A percentile compares a stretch with the other conserved stretches of the same genome.
Evolutionary conservation across 768 basidiomycete genomes (phyloP).

Genomic region (Dendrothele bispora): DNA sequence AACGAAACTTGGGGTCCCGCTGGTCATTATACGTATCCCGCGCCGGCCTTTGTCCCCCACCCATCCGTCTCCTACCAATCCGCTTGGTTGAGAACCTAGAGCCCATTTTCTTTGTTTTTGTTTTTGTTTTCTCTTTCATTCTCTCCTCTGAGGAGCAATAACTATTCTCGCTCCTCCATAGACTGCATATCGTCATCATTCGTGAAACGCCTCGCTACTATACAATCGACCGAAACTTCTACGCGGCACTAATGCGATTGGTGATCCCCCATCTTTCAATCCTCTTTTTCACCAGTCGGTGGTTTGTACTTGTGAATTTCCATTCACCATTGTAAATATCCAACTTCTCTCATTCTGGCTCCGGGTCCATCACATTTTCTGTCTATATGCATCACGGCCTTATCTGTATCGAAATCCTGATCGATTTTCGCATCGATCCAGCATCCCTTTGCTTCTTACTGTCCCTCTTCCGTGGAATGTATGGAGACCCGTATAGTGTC

Average conservation of each 20-base stretch:
- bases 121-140: constrained; percentile 25
- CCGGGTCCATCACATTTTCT: constrained; percentile 5
- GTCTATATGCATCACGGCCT: not conserved
- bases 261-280: constrained; percentile 32
- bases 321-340: constrained; percentile 34
- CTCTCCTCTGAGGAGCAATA: constrained; percentile 20
- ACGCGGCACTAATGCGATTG: constrained; percentile 10
- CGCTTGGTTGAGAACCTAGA: constrained; percentile 51
- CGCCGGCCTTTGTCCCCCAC: constrained; percentile 43
- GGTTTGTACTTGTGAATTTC: constrained; percentile 30
- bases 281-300: constrained; percentile 16
- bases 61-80: constrained; percentile 46
- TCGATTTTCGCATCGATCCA: not conserved
- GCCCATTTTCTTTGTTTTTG: constrained; percentile 12
- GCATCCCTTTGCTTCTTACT: constrained; percentile 1
- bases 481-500: too few relatives aligned
- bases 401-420: not conserved
- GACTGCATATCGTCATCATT: constrained; percentile 15
- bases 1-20: constrained; percentile 44
- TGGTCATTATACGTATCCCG: constrained; percentile 40
- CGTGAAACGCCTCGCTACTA: constrained; percentile 22
- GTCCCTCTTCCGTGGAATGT: not conserved
- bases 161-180: constrained; percentile 17
- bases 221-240: constrained; percentile 12
- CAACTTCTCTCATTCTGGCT: constrained; percentile 16